Evolutionary conservation across 2,329 filamentous ascomycete genomes (phyloP).

Genomic region (Xylariaceae sp.): DNA sequence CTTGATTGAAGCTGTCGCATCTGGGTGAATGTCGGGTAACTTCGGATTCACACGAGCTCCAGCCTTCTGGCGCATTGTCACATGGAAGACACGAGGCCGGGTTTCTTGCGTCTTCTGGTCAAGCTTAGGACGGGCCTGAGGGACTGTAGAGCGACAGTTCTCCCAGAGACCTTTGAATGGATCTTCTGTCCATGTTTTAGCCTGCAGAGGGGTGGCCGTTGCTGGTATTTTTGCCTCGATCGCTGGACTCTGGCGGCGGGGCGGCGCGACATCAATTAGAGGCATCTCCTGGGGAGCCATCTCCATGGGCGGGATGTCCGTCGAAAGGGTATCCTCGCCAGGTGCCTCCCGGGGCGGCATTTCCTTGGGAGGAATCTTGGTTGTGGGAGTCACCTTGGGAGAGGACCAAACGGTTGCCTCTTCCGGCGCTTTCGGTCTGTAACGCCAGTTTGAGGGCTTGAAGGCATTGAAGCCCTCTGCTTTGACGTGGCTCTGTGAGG

Average conservation of each 20-base stretch:
- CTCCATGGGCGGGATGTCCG: no score
- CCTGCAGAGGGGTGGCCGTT: no score
- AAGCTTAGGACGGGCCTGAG: neutral
- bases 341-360: no score
- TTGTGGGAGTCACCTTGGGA: neutral
- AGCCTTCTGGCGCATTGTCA: constrained; percentile 20
- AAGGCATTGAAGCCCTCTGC: constrained; percentile 10
- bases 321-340: no score
- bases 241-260: no score
- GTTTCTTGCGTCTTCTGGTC: neutral
- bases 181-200: no score
- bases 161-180: no score
- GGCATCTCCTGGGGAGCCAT: no score
- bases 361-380: neutral
- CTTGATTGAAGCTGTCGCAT: constrained; percentile 11
- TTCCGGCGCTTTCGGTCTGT: constrained; percentile 1
- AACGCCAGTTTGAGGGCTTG: constrained; percentile 7
- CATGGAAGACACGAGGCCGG: constrained; percentile 10
- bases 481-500: constrained; percentile 1
- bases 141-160: neutral
- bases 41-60: neutral
- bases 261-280: no score
- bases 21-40: constrained; percentile 10
- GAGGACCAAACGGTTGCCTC: neutral
- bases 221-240: no score